A percentile compares a stretch with the other conserved stretches of the same genome.
Evolutionary conservation across 2,329 filamentous ascomycete species (phyloP).

Genomic region (Alternaria angustiovoidea): DNA sequence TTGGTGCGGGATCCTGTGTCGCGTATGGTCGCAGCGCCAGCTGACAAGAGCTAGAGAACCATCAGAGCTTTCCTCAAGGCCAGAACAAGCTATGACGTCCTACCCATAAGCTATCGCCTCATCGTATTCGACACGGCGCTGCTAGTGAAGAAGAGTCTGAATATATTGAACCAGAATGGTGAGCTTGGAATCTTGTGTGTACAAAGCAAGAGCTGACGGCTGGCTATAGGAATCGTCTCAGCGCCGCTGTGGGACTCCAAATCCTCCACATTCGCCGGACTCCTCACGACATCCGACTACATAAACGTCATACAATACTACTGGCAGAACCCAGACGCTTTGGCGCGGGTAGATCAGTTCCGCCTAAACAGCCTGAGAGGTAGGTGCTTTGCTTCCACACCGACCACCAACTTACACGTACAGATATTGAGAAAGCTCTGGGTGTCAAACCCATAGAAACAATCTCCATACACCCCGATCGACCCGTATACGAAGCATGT

Average conservation of each 20-base stretch:
- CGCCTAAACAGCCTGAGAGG: constrained; percentile 89
- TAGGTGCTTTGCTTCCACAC: constrained; percentile 53
- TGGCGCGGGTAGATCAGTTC: constrained; percentile 92
- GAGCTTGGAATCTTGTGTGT: constrained; percentile 23
- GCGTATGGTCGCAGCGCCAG: constrained; percentile 1
- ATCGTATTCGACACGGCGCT: constrained; percentile 95
- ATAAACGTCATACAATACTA: constrained; percentile 99
- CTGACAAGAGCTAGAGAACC: constrained; percentile 64
- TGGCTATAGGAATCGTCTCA: constrained; percentile 83
- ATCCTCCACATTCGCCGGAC: constrained; percentile 88
- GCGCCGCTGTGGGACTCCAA: constrained; percentile 97
- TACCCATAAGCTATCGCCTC: constrained; percentile 93
- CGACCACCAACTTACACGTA: constrained; percentile 22
- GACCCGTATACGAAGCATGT: constrained; percentile 93
- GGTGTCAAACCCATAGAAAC: constrained; percentile 92
- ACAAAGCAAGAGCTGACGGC: constrained; percentile 20
- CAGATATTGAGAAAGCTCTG: constrained; percentile 95
- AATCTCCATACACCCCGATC: constrained; percentile 90
- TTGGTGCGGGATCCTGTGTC: constrained; percentile 64
- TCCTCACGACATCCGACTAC: constrained; percentile 95
- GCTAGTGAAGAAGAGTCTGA: constrained; percentile 95
- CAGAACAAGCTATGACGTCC: constrained; percentile 95
- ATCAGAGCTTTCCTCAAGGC: constrained; percentile 96
- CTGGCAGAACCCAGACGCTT: constrained; percentile 92
- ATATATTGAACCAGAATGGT: constrained; percentile 97